Evolutionary conservation across 1,139 yeast species (phyloP).

Genomic region (Suhomyces wounanorum): DNA sequence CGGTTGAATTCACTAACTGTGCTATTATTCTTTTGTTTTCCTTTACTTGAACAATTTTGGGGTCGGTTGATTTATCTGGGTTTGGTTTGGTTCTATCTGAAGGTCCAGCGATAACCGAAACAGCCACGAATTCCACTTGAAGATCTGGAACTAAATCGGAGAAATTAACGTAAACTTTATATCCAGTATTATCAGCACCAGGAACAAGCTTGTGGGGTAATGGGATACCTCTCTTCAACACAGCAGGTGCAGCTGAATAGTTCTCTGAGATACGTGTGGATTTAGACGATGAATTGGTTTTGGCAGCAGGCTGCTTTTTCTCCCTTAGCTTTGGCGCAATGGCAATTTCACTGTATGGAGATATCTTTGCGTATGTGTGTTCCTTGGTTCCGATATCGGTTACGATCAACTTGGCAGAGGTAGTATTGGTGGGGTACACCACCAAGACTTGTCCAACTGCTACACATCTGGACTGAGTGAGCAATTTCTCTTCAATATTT

Average conservation of each 20-base stretch:
- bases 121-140: slow-evolving; percentile 52
- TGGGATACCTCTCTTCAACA: slow-evolving; percentile 56
- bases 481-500: slow-evolving; percentile 69
- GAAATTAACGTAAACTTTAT: slow-evolving; percentile 48
- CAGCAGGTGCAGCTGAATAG: slow-evolving; percentile 35
- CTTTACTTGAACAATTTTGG: slow-evolving; percentile 16
- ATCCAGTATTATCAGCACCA: slow-evolving; percentile 16
- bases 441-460: slow-evolving; percentile 59
- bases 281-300: slow-evolving; percentile 25
- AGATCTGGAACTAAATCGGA: slow-evolving; percentile 35
- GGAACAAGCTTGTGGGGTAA: slow-evolving; percentile 50
- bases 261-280: slow-evolving; percentile 25
- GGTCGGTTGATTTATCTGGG: slow-evolving; percentile 17
- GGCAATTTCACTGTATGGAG: slow-evolving; percentile 75
- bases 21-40: slow-evolving; percentile 58
- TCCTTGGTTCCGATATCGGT: slow-evolving; percentile 58
- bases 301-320: slow-evolving; percentile 23
- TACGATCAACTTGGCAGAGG: slow-evolving; percentile 65
- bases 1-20: slow-evolving; percentile 41
- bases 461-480: slow-evolving; percentile 82
- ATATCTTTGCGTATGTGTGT: slow-evolving; percentile 55
- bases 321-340: slow-evolving; percentile 75
- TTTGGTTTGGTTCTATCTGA: slow-evolving; percentile 26
- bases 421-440: slow-evolving; percentile 69
- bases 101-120: slow-evolving; percentile 62